phyloP scores from a whole-genome alignment of 176 grass and related monocot genomes.

The Paspalum vaginatum region DNA sequence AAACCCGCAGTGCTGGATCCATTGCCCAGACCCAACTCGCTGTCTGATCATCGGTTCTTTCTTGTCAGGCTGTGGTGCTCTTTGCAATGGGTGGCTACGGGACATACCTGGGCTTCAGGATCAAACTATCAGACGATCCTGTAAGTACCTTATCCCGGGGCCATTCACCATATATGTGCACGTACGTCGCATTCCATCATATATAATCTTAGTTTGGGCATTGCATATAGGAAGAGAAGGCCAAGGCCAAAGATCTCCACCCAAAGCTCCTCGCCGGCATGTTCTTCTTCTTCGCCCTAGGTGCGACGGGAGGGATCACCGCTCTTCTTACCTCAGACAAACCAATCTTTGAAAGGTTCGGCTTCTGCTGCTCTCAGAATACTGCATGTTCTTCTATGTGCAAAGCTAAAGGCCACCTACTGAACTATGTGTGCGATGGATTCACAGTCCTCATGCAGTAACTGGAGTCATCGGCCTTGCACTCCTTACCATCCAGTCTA shows the following conservation, averaged over 20 bases:
- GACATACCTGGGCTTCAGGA: conserved; percentile 83
- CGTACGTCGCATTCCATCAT: background rate
- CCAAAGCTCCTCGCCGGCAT: conserved; percentile 90
- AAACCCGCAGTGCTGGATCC: background rate
- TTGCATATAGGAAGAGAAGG: conserved; percentile 78
- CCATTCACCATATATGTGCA: background rate
- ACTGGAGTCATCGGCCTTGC: conserved; percentile 67
- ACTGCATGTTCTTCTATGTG: background rate
- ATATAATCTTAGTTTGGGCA: background rate
- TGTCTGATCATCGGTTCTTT: background rate
- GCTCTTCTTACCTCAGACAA: conserved; percentile 83
- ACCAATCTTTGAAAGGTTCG: conserved; percentile 94
- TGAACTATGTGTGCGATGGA: conserved; percentile 1
- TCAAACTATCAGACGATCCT: conserved; percentile 79
- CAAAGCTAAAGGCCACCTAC: conserved; percentile 4
- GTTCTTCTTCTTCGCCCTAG: conserved; percentile 96
- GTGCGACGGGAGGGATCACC: conserved; percentile 79
- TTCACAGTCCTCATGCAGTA: conserved; percentile 77
- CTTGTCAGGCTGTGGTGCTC: conserved; percentile 80
- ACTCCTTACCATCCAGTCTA: conserved; percentile 70
- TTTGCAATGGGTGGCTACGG: conserved; percentile 96
- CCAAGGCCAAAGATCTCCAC: conserved; percentile 93
- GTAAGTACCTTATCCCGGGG: conserved; percentile 49
- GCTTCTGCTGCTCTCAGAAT: background rate
- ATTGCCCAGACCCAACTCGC: background rate